A percentile compares a stretch with the other conserved stretches of the same genome.
phyloP scores from a whole-genome alignment of 345 rosid species.

The Moringa oleifera region DNA sequence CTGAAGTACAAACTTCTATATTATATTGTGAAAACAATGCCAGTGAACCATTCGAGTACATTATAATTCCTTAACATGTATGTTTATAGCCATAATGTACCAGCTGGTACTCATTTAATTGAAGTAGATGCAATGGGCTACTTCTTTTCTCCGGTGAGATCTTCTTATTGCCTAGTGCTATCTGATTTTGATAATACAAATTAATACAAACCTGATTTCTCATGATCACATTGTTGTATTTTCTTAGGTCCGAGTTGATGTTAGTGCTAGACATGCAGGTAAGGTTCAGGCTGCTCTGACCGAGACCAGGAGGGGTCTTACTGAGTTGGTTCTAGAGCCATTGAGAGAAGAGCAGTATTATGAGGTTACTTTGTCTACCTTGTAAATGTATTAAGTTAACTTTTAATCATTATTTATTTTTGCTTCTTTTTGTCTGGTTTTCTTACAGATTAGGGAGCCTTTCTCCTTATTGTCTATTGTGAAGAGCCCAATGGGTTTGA shows the following conservation, averaged over 20 bases:
- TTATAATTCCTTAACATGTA: conserved; percentile 45
- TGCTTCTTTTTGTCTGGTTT: conserved; percentile 18
- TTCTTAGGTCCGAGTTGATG: conserved; percentile 90
- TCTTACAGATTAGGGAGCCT: conserved; percentile 80
- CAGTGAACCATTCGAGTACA: conserved; percentile 1
- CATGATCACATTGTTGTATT: conserved; percentile 9
- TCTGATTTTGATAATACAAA: not conserved
- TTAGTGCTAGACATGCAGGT: conserved; percentile 91
- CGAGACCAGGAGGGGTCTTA: conserved; percentile 79
- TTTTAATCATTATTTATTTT: conserved; percentile 4
- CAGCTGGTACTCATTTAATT: conserved; percentile 94
- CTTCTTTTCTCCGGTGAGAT: conserved; percentile 90
- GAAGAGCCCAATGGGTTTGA: conserved; percentile 98
- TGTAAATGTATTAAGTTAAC: not conserved
- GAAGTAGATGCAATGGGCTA: conserved; percentile 84
- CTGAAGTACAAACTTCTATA: not conserved
- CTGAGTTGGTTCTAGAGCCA: conserved; percentile 86
- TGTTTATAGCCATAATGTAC: conserved; percentile 64
- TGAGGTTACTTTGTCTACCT: conserved; percentile 42
- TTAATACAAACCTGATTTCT: not conserved
- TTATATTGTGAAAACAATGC: conserved; percentile 5
- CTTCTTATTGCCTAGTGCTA: conserved; percentile 4
- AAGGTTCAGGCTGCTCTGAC: conserved; percentile 94
- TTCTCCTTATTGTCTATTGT: conserved; percentile 72
- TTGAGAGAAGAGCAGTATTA: conserved; percentile 75